Percentiles rank a stretch among this genome's conserved stretches.
phyloP scores from a whole-genome alignment of 805 yeast genomes.

The Kazachstania psychrophila region DNA sequence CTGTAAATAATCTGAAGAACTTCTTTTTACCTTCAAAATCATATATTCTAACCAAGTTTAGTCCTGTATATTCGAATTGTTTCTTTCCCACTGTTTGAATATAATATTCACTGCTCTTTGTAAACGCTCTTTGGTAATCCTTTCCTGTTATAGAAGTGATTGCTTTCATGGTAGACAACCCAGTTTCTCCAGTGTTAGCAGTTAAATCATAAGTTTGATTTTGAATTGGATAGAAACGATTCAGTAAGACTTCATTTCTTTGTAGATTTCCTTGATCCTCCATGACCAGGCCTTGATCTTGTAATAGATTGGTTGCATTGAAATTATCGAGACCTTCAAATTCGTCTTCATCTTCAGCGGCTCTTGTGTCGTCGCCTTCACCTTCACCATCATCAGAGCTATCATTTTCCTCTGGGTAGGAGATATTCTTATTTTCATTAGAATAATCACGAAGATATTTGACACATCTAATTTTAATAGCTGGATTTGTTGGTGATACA shows the following conservation, averaged over 20 bases:
- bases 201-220: constrained; percentile 52
- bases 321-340: constrained; percentile 23
- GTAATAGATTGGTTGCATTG: constrained; percentile 23
- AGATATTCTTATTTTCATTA: constrained; percentile 19
- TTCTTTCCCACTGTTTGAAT: constrained; percentile 34
- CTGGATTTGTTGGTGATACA: constrained; percentile 36
- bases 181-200: constrained; percentile 34
- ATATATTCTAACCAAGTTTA: constrained; percentile 47
- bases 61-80: constrained; percentile 23
- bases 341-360: constrained; percentile 3
- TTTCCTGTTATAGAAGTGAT: constrained; percentile 44
- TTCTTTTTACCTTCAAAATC: constrained; percentile 70
- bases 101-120: constrained; percentile 42
- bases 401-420: constrained; percentile 23
- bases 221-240: constrained; percentile 52
- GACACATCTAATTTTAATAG: constrained; percentile 40
- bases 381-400: constrained; percentile 5
- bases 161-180: constrained; percentile 53
- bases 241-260: constrained; percentile 26
- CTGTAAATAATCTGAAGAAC: constrained; percentile 56
- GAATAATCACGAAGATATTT: constrained; percentile 36
- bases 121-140: constrained; percentile 42
- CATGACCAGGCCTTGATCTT: constrained; percentile 19
- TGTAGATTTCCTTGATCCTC: constrained; percentile 11
- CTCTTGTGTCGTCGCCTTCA: constrained; percentile 4